These are phyloP conservation scores for Cryoendolithus antarcticus DNA, from an alignment of 2,329 filamentous ascomycete genomes.

Conservation along the genomic window DNA sequence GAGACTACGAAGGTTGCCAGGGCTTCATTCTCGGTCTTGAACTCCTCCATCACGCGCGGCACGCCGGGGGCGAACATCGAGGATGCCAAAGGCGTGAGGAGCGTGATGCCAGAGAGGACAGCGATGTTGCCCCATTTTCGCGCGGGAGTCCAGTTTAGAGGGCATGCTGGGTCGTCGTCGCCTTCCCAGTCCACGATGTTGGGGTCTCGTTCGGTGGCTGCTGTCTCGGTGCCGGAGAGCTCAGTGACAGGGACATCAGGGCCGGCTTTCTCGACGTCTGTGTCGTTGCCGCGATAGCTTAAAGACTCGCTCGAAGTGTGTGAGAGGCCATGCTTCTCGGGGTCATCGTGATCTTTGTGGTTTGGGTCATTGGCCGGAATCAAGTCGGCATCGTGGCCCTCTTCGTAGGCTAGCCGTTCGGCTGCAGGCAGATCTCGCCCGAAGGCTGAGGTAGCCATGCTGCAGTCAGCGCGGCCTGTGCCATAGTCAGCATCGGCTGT, in stretches of 20 bases:
- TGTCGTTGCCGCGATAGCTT: too few relatives aligned
- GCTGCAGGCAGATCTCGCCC: too few relatives aligned
- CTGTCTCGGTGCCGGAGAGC: neutral
- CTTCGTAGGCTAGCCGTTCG: too few relatives aligned
- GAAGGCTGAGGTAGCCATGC: too few relatives aligned
- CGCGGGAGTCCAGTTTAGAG: conserved; percentile 14
- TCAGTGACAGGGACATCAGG: neutral
- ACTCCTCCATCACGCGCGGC: conserved; percentile 28
- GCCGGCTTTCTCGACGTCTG: conserved; percentile 2
- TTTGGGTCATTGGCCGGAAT: too few relatives aligned
- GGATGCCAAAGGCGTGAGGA: conserved; percentile 36
- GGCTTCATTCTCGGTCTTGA: conserved; percentile 34
- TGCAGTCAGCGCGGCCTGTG: too few relatives aligned
- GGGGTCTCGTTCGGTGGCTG: conserved; percentile 26
- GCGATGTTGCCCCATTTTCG: conserved; percentile 34
- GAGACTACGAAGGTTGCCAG: conserved; percentile 36
- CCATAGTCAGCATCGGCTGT: too few relatives aligned
- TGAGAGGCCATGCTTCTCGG: too few relatives aligned
- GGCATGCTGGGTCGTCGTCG: conserved; percentile 13
- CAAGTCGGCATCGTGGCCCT: too few relatives aligned
- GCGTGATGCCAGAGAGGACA: conserved; percentile 29
- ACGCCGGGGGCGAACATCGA: conserved; percentile 35
- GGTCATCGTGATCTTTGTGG: too few relatives aligned
- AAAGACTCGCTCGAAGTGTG: too few relatives aligned
- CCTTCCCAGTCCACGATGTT: conserved; percentile 12